Base-by-base conservation (phyloP, 306 rosid genomes). In the Dryas drummondii region DNA sequence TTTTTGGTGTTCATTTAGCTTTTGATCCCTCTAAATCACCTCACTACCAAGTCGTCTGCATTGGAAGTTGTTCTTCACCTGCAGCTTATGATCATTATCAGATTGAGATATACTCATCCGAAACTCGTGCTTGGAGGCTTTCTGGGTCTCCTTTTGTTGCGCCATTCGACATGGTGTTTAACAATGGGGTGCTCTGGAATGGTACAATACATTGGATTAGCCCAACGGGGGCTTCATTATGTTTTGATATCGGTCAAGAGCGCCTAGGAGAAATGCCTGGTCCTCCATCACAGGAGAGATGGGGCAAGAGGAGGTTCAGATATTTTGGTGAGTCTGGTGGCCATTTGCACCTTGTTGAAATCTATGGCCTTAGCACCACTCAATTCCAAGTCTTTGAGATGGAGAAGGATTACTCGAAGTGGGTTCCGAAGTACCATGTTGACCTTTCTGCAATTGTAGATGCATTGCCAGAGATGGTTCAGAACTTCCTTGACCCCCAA, bases 391-490 rank as follows among this genome's bases (percentile, higher is more conserved):
- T 83, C 12, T 74, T 68, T 32, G 81, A 81, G 64, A 65, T 81
- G 83, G 57, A 47, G 54, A 58, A 6, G 7, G 72, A 84, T 48
- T 74, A 81, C 58, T 78, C 83, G 9, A 41, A 72, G 13, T 80
- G 87, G 87, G 63, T 68, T 60, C 75, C 76, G 17, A 80, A 70
- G 80, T 80, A 76, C 62, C 70, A 59, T 8, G 74, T 84, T 11
- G 56, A 80, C 63, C 73, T 80, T 12, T 32, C 71, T 22, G 45
- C 73, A 6, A 5, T 73, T 5, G 9, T 49, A 5, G 52, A 15
- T 16, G 51, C 51, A 16, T 75, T 45, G 46, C 84, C 84, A 11
- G 63, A 67, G 44, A 71, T 71, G 62, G 27, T 71, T 19, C 14
- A 4, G 68, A 64, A 51, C 27, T 51, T 51, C 53, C 52, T 40